phyloP scores from a whole-genome alignment of 2,329 filamentous ascomycete species.

The Volutella citrinella region DNA sequence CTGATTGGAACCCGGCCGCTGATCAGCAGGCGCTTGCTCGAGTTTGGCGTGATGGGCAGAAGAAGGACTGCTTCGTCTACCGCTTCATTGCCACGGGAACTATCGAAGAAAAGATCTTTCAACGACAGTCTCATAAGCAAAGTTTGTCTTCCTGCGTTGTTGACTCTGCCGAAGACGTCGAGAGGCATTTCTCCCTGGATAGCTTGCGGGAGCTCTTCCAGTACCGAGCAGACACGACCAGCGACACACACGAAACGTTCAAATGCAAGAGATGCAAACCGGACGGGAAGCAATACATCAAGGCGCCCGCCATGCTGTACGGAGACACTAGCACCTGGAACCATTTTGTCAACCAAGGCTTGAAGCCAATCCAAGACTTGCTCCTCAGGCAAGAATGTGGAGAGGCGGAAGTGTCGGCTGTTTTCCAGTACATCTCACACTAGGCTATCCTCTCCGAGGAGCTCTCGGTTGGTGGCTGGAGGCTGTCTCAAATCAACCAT shows the following conservation, averaged over 20 bases:
- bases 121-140: conserved; percentile 97
- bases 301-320: conserved; percentile 92
- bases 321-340: conserved; percentile 99
- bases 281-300: conserved; percentile 82
- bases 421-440: conserved; percentile 99
- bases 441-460: conserved; percentile 31
- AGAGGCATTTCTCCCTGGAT: conserved; percentile 92
- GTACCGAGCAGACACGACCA: conserved; percentile 78
- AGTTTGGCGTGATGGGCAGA: conserved; percentile 98
- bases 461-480: too few relatives aligned
- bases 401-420: conserved; percentile 80
- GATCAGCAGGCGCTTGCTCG: conserved; percentile 96
- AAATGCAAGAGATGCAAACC: conserved; percentile 94
- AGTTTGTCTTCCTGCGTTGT: conserved; percentile 94
- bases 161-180: conserved; percentile 93
- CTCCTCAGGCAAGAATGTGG: conserved; percentile 80
- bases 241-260: conserved; percentile 97
- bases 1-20: conserved; percentile 96
- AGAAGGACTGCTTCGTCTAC: conserved; percentile 99
- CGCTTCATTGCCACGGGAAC: conserved; percentile 98
- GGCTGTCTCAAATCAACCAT: too few relatives aligned
- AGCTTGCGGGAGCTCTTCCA: conserved; percentile 91
- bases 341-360: conserved; percentile 80
- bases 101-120: conserved; percentile 99
- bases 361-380: conserved; percentile 86